Evolutionary conservation across 2,329 filamentous ascomycete genomes (phyloP).

Genomic region (Xylaria sp.): DNA sequence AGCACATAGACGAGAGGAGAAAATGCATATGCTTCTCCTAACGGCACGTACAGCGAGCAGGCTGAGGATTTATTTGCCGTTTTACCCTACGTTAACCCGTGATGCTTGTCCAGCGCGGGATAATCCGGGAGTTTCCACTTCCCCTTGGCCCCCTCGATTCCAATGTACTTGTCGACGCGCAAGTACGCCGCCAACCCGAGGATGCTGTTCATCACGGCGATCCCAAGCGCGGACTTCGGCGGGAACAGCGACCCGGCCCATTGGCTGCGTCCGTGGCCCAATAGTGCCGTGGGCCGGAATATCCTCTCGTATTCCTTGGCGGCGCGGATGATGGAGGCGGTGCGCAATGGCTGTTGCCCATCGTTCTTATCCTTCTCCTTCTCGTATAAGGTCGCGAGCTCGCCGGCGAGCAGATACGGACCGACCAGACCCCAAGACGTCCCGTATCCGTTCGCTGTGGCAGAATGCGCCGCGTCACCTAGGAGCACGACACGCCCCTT

Average conservation of each 20-base stretch:
- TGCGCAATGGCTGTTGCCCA: neutral
- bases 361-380: too few relatives aligned
- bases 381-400: slow-evolving; percentile 40
- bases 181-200: slow-evolving; percentile 24
- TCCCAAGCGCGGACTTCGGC: slow-evolving; percentile 27
- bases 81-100: neutral
- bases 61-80: neutral
- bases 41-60: too few relatives aligned
- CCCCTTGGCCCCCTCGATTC: slow-evolving; percentile 20
- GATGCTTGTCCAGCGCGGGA: slow-evolving; percentile 21
- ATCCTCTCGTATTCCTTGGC: slow-evolving; percentile 30
- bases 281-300: slow-evolving; percentile 32
- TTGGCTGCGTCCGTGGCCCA: slow-evolving; percentile 24
- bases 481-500: slow-evolving; percentile 50
- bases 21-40: too few relatives aligned
- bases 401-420: slow-evolving; percentile 58
- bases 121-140: slow-evolving; percentile 35
- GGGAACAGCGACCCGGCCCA: slow-evolving; percentile 12
- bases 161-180: slow-evolving; percentile 29
- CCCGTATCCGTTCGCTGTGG: slow-evolving; percentile 53
- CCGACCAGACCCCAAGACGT: slow-evolving; percentile 51
- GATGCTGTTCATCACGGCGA: slow-evolving; percentile 26
- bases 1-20: too few relatives aligned
- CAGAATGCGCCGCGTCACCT: slow-evolving; percentile 55
- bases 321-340: slow-evolving; percentile 8